Base-by-base conservation (phyloP, 2,329 filamentous ascomycete species). In the Aureobasidium sp. region DNA sequence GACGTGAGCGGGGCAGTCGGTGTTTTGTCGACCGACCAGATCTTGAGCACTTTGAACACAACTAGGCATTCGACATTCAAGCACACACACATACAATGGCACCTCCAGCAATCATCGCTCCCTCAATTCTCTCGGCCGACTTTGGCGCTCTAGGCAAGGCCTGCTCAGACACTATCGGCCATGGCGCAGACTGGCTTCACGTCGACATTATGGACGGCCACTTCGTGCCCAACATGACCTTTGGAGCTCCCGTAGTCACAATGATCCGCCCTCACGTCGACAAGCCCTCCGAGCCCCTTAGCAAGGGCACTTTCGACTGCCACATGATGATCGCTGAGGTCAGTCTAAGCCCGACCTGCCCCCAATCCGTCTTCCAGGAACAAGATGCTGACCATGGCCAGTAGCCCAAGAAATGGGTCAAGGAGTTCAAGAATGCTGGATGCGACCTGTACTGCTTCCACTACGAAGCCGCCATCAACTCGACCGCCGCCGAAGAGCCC, bases 281-380 rank as follows among this genome's bases (percentile, higher is more conserved):
- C 62, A 82, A 82, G 68, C 92, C 91, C 3, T 80, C 81, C 44
- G 79, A 82, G 57, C 82, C 82, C 37, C 80, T 88, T 67, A 91
- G 89, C 59, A 89, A 87, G 69, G 94, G 94, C 65, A 97, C 93
- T 15, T 99, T 99, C 74, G 94, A 99, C 77, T 99, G 94, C 82
- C 94, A 99, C 78, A 97, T 99, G 94, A 99, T 99, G 94, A 96
- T 99, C 73, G 86, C 91, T 70, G 93, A 99, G 88, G 90, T 93
- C 48, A 44, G 37, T 45, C 39, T 2, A 4, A 4, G 33, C 29
- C 45, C 2, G 19, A 11, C 3, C 42, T 17, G 5, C 31, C 31
- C n/a, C 33, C 5, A 29, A 12, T 24, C 24, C 24, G 24, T 22
- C 17, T 9, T 27, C 17, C 9, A 39, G 33, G 29, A 37, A 27